A percentile compares a stretch with the other conserved stretches of the same genome.
phyloP scores from a whole-genome alignment of 345 rosid genomes.

The Melaleuca alternifolia region DNA sequence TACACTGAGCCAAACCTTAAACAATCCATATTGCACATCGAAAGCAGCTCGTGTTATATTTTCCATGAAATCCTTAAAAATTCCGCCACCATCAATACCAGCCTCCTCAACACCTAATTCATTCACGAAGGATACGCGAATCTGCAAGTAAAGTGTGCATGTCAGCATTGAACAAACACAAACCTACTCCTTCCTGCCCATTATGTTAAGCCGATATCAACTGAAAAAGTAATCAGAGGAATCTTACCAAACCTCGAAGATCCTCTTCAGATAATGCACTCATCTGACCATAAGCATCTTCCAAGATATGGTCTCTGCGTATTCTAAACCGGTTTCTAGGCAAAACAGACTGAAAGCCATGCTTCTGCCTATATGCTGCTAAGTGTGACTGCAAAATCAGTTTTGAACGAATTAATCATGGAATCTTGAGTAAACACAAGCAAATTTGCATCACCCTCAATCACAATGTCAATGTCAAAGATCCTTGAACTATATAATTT shows the following conservation, averaged over 20 bases:
- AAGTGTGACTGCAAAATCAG: slow-evolving; percentile 51
- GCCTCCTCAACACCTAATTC: slow-evolving; percentile 99
- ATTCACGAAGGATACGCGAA: slow-evolving; percentile 89
- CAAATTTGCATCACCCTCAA: not conserved
- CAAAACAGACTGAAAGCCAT: slow-evolving; percentile 66
- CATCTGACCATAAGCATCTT: slow-evolving; percentile 98
- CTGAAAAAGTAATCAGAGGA: not conserved
- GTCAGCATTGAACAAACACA: not conserved
- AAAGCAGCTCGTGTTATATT: slow-evolving; percentile 95
- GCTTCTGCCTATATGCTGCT: slow-evolving; percentile 55
- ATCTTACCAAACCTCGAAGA: slow-evolving; percentile 76
- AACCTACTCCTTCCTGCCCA: not conserved
- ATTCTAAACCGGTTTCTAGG: slow-evolving; percentile 85
- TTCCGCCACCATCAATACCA: slow-evolving; percentile 99
- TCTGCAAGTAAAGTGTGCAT: slow-evolving; percentile 30
- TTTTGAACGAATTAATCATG: not conserved
- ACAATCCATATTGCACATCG: slow-evolving; percentile 93
- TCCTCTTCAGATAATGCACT: slow-evolving; percentile 90
- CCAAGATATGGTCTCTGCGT: slow-evolving; percentile 86
- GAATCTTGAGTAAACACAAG: not conserved
- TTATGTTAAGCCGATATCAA: not conserved
- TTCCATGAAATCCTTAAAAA: slow-evolving; percentile 99
- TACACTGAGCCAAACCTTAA: slow-evolving; percentile 47
- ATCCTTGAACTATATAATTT: too few relatives aligned
- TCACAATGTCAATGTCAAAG: not conserved